A percentile compares a stretch with the other conserved stretches of the same genome.
These are phyloP conservation scores for Umbilicaria muhlenbergii DNA, from an alignment of 495 filamentous ascomycete genomes.

Conservation along the genomic window DNA sequence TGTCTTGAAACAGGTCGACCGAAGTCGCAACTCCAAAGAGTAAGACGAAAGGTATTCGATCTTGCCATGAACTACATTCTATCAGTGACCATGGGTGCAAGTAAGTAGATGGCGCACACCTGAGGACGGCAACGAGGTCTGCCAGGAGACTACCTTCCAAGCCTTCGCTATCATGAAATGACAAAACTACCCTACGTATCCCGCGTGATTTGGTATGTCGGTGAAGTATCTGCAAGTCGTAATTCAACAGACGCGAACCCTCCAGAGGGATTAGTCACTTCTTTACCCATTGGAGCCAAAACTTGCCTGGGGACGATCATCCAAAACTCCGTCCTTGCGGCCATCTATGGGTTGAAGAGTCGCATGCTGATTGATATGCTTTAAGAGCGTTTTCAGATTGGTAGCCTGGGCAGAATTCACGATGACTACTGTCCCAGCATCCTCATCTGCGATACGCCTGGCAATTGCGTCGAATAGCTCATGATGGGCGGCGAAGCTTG, in stretches of 20 bases:
- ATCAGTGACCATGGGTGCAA: background rate
- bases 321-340: conserved; percentile 9
- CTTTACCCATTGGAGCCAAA: no score
- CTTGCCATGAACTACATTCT: conserved; percentile 57
- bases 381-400: conserved; percentile 71
- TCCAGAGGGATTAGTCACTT: conserved; percentile 11
- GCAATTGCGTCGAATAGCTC: conserved; percentile 56
- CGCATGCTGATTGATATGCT: conserved; percentile 63
- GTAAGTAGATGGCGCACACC: conserved; percentile 30
- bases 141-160: conserved; percentile 69
- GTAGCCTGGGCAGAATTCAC: conserved; percentile 62
- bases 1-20: conserved; percentile 72
- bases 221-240: conserved; percentile 73
- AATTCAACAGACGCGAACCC: conserved; percentile 65
- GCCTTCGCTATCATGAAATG: conserved; percentile 82
- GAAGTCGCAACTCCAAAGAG: conserved; percentile 86
- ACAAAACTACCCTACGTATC: conserved; percentile 50
- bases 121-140: conserved; percentile 64
- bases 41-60: conserved; percentile 79
- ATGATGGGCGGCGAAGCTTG: conserved; percentile 68
- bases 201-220: conserved; percentile 41
- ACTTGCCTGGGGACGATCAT: background rate
- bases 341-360: conserved; percentile 39
- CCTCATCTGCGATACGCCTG: conserved; percentile 30
- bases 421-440: conserved; percentile 42